Percentiles rank a stretch among this genome's conserved stretches.
Evolutionary conservation across 768 basidiomycete species (phyloP).

Genomic region (Leccinum truebloodii): DNA sequence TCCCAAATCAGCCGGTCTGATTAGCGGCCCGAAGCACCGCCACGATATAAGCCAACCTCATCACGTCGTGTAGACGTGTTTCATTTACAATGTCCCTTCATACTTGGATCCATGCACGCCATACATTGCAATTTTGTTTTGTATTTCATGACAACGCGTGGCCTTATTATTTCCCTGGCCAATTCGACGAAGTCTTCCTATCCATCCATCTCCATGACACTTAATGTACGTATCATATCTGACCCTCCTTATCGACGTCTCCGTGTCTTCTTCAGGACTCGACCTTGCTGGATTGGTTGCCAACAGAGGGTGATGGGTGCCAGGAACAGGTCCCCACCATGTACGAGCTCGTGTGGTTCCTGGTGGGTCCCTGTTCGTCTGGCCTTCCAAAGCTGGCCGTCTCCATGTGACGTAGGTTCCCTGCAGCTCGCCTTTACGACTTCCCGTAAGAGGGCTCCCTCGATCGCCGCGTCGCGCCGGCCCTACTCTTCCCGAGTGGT

Average conservation of each 20-base stretch:
- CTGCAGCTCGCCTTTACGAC: not conserved
- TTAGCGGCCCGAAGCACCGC: conserved; percentile 1
- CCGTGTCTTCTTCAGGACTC: not conserved
- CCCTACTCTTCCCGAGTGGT: not conserved
- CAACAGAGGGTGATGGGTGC: not conserved
- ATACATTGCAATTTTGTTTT: conserved; percentile 2
- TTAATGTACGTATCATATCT: not conserved
- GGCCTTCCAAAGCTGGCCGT: not conserved
- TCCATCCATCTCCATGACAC: conserved; percentile 2
- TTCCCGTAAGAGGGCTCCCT: not conserved
- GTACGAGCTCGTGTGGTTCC: not conserved
- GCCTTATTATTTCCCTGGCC: not conserved
- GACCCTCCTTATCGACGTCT: conserved; percentile 6
- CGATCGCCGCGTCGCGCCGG: not conserved
- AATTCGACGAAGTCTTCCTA: not conserved
- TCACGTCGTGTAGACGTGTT: conserved; percentile 6
- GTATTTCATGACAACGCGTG: not conserved
- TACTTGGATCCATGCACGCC: not conserved
- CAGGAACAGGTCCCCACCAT: not conserved
- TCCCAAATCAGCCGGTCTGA: conserved; percentile 2
- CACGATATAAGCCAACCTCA: conserved; percentile 11
- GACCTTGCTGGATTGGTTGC: not conserved
- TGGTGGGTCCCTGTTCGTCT: not conserved
- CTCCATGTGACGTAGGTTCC: not conserved
- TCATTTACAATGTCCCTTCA: conserved; percentile 1